These are phyloP conservation scores for Erodium chrysanthum DNA, from an alignment of 441 rosid genomes.

Conservation along the genomic window DNA sequence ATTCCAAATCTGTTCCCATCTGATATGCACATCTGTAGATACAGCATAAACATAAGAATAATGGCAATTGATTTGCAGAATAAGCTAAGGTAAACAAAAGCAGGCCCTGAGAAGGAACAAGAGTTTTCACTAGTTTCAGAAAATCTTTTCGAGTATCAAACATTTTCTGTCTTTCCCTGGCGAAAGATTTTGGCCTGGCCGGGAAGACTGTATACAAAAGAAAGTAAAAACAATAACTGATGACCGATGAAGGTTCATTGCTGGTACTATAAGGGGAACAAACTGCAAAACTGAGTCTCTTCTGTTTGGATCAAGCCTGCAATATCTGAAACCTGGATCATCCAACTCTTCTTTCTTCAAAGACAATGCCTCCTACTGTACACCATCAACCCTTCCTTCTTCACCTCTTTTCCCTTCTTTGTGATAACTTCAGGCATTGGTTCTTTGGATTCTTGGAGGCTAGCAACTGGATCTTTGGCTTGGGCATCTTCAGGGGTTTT, in stretches of 20 bases:
- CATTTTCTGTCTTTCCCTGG: background rate
- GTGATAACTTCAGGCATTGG: conserved; percentile 16
- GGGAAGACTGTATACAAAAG: background rate
- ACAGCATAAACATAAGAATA: background rate
- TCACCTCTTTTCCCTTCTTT: conserved; percentile 14
- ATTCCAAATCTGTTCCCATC: background rate
- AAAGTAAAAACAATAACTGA: background rate
- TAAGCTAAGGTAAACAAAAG: background rate
- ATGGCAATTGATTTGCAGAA: background rate
- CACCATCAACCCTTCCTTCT: conserved; percentile 21
- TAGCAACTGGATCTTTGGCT: conserved; percentile 10
- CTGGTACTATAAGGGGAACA: background rate
- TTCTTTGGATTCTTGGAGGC: conserved; percentile 12
- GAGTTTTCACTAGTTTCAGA: background rate
- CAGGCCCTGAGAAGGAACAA: background rate
- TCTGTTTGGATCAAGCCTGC: background rate
- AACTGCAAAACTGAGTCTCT: background rate
- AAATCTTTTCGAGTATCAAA: background rate
- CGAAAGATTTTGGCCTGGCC: background rate
- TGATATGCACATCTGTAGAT: background rate
- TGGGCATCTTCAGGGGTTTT: conserved; percentile 14
- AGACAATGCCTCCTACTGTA: conserved; percentile 24
- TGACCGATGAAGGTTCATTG: background rate
- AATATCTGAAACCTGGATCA: background rate
- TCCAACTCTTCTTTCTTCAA: conserved; percentile 8